phyloP scores from a whole-genome alignment of 1,139 yeast genomes.

The Yamadazyma mexicana region DNA sequence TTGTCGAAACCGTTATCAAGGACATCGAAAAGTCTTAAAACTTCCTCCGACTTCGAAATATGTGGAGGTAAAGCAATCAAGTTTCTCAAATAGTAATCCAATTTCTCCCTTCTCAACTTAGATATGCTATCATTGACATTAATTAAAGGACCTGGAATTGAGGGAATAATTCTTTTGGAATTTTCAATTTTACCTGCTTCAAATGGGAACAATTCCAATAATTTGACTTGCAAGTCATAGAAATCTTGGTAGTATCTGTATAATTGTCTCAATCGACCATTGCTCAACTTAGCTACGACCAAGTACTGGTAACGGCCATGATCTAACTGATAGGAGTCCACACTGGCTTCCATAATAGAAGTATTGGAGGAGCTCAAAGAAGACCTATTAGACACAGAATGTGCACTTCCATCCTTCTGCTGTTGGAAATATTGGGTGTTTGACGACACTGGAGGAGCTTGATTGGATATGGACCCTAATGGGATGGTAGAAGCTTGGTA shows the following conservation, averaged over 20 bases:
- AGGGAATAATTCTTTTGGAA: conserved; percentile 75
- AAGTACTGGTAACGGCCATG: conserved; percentile 91
- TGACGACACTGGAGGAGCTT: conserved; percentile 31
- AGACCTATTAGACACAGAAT: conserved; percentile 28
- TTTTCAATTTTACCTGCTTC: conserved; percentile 90
- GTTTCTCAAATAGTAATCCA: conserved; percentile 79
- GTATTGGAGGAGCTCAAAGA: conserved; percentile 35
- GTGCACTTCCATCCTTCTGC: conserved; percentile 18
- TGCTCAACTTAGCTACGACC: conserved; percentile 66
- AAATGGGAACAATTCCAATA: conserved; percentile 81
- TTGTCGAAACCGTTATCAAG: conserved; percentile 63
- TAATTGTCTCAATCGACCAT: conserved; percentile 68
- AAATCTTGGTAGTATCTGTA: conserved; percentile 95
- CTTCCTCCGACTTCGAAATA: conserved; percentile 70
- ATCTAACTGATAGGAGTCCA: conserved; percentile 78
- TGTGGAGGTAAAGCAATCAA: conserved; percentile 74
- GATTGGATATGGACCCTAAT: conserved; percentile 51
- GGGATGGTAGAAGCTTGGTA: conserved; percentile 92
- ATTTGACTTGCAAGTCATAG: conserved; percentile 85
- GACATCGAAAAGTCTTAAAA: conserved; percentile 68
- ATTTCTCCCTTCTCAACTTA: conserved; percentile 77
- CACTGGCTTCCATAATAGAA: conserved; percentile 60
- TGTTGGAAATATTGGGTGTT: conserved; percentile 39
- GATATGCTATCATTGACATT: conserved; percentile 89
- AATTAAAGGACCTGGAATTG: conserved; percentile 94